Evolutionary conservation across 140 eudicot genomes (phyloP).

Genomic region (Stevia rebaudiana): DNA sequence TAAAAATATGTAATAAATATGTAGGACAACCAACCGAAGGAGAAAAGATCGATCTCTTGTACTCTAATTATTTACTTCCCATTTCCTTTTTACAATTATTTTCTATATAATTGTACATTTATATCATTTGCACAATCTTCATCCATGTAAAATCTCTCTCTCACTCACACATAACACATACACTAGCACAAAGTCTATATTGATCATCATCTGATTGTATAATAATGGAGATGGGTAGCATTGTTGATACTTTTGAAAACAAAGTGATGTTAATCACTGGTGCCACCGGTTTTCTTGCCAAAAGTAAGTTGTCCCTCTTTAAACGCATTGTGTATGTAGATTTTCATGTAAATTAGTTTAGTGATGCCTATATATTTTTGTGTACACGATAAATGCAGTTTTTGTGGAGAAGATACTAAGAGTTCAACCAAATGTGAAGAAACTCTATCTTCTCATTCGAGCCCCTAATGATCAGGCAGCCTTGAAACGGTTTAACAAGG

Average conservation of each 20-base stretch:
- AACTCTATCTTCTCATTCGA: conserved; percentile 11
- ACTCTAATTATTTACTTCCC: not conserved
- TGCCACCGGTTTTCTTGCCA: conserved; percentile 84
- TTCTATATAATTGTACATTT: not conserved
- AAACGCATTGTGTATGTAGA: not conserved
- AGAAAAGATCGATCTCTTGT: not conserved
- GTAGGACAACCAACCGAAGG: not conserved
- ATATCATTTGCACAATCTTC: not conserved
- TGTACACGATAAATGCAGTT: not conserved
- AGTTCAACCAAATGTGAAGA: conserved; percentile 14
- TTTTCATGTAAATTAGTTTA: not conserved
- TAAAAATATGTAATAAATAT: not conserved
- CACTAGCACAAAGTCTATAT: not conserved
- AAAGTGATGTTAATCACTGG: conserved; percentile 69
- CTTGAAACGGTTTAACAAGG: not conserved
- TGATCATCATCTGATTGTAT: not conserved
- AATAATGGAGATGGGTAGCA: conserved; percentile 61
- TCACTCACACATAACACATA: not conserved
- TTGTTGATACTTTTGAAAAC: conserved; percentile 51
- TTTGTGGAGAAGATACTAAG: conserved; percentile 13
- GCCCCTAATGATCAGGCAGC: not conserved
- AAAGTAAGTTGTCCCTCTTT: conserved; percentile 33
- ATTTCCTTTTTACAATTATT: not conserved
- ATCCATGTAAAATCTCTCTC: not conserved
- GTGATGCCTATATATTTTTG: not conserved